Evolutionary conservation across 352 stramenopile species (phyloP), one percentile per base, ranked within the genome.

Genomic region (Phytopythium kandeliae): DNA sequence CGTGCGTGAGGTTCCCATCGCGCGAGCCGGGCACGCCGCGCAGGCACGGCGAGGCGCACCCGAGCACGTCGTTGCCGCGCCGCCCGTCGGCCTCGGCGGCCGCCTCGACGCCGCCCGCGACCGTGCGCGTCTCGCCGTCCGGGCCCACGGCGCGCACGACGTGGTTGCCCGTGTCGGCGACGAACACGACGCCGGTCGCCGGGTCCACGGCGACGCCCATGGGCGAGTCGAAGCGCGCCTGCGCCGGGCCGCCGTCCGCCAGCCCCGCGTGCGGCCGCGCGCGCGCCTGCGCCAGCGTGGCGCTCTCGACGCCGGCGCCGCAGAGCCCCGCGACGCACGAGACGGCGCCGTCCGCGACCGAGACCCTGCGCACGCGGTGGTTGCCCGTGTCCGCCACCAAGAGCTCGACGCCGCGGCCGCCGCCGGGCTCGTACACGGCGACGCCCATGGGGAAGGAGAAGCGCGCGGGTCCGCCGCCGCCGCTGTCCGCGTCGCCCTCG

Each of bases 121-220:
- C 41, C 13, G 82, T 93, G 17, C 67, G 72, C 10, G 73, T 90
- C 4, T 63, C 78, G 34, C 82, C 75, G 40, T 82, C 58, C 1
- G 52, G 91, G 50, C 78, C 73, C 34, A 98, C 79, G 19, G 72
- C 67, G 11, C 96, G 75, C 28, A 99, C 81, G 4, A 98, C 61
- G 57, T 98, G 88, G 57, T 99, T 99, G 33, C 97, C 92, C 9
- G 91, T 98, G 58, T 99, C 96, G 0, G 96, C 95, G 3, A 98
- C 93, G 44, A 97, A 97, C 10, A 98, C 73, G 44, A 86, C 46
- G 25, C 92, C 92, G 31, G 83, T 64, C 19, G 65, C 47, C n/a
- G 47, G 33, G 59, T 86, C 81, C 1, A 94, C 76, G 8, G 77
- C 75, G 3, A 99, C 75, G 21, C 95, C 94, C 62, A 87, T 89